These are phyloP conservation scores for Trypanosoma cruzi DNA, from an alignment of 208 protist species.

Conservation along the genomic window DNA sequence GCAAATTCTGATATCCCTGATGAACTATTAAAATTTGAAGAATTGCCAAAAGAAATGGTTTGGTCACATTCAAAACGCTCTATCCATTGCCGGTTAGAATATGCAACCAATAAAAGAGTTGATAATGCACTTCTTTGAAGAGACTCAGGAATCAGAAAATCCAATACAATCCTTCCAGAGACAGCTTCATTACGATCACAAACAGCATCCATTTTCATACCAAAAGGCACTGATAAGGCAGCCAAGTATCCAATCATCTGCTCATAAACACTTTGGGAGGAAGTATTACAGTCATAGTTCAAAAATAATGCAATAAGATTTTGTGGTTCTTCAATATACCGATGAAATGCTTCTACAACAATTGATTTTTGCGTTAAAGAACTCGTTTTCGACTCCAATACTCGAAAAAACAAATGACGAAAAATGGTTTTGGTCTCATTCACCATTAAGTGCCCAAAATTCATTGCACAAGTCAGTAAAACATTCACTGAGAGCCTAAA, in stretches of 20 bases:
- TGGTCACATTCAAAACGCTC: slow-evolving; percentile 75
- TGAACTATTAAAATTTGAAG: background rate
- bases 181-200: slow-evolving; percentile 5
- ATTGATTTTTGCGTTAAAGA: slow-evolving; percentile 90
- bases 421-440: slow-evolving; percentile 94
- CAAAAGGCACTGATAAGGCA: slow-evolving; percentile 34
- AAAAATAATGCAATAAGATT: slow-evolving; percentile 96
- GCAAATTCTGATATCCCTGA: background rate
- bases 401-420: slow-evolving; percentile 90
- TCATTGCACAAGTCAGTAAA: slow-evolving; percentile 83
- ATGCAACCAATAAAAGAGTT: slow-evolving; percentile 69
- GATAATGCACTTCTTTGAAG: slow-evolving; percentile 61
- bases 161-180: slow-evolving; percentile 36
- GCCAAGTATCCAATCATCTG: slow-evolving; percentile 93
- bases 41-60: background rate
- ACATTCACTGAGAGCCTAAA: slow-evolving; percentile 93
- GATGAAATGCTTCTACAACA: slow-evolving; percentile 85
- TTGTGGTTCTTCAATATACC: slow-evolving; percentile 94
- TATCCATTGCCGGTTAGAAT: slow-evolving; percentile 87
- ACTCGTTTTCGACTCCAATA: slow-evolving; percentile 88
- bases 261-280: slow-evolving; percentile 94
- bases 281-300: slow-evolving; percentile 98
- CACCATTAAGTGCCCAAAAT: slow-evolving; percentile 93
- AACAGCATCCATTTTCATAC: background rate
- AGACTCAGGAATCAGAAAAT: slow-evolving; percentile 52